phyloP scores from a whole-genome alignment of 495 filamentous ascomycete species.

The Schizothecium vesticola region DNA sequence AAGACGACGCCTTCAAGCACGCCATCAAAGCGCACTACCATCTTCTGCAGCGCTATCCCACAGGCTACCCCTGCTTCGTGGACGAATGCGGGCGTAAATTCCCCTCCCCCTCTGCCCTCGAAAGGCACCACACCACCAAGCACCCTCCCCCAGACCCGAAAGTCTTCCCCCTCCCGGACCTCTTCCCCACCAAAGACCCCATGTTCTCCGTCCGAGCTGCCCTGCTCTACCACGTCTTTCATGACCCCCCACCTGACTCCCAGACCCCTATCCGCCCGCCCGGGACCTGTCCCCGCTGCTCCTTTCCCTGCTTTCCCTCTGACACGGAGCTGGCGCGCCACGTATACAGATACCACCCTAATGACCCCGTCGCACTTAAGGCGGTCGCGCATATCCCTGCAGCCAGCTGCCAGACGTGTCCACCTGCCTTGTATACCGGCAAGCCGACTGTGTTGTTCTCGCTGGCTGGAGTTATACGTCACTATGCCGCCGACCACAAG shows the following conservation, averaged over 20 bases:
- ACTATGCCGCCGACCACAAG: background rate
- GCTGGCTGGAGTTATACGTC: background rate
- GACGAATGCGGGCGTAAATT: background rate
- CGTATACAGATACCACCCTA: background rate
- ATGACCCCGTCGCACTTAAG: background rate
- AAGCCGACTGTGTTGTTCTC: background rate
- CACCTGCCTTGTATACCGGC: background rate
- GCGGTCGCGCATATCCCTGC: background rate
- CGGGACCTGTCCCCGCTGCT: background rate
- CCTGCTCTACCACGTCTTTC: background rate
- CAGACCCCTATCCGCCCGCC: background rate
- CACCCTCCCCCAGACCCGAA: background rate
- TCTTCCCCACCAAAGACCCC: background rate
- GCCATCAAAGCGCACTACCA: background rate
- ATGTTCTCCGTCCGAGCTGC: background rate
- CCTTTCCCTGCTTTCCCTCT: background rate
- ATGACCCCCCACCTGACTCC: background rate
- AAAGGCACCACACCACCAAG: background rate
- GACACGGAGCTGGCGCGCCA: background rate
- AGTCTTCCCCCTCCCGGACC: background rate
- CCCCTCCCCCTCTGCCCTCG: background rate
- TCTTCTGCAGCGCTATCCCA: background rate
- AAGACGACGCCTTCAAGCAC: background rate
- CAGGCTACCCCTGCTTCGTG: background rate
- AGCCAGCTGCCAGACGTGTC: background rate